Base-by-base conservation (phyloP, 2,329 filamentous ascomycete species). In the Penicillium sp. region DNA sequence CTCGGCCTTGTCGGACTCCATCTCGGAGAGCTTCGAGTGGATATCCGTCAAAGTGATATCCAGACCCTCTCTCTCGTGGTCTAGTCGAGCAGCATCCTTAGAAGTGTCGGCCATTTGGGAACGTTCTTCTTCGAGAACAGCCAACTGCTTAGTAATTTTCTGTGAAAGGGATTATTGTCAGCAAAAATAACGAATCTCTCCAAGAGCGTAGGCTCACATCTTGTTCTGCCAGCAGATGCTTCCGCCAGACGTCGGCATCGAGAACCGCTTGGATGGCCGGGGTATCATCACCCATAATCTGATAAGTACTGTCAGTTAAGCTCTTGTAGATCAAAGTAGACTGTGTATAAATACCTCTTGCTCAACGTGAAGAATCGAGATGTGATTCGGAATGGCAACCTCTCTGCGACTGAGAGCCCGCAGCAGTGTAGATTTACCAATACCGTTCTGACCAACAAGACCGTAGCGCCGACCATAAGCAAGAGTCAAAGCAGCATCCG, bases 1-100 rank as follows among this genome's bases (percentile, higher is more conserved):
- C 75, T 99, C 95, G 60, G 95, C 95, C 80, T 97, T 98, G 81
- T 99, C 95, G 0, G 95, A 97, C 75, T 99, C 95, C 95, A 99
- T 99, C 79, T 99, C 95, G 22, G 93, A 87, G 61, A 99, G 84
- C 78, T 99, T 99, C 61, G 84, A 78, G 74, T 99, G 93, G 54
- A 99, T 88, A 73, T 99, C 95, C 68, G 90, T 92, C 49, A 99
- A 84, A 42, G 95, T 96, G 64, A 88, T 89, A 74, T 99, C 95
- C 55, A 96, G 87, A 45, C 91, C 91, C 77, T 98, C 95, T 64
- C 93, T 89, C 70, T 97, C 92, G 60, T 87, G 85, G 75, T 98
- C 94, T 28, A 98, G 83, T 73, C 85, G 90, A 43, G 87, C 89
- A 14, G 94, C 94, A 80, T 98, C 94, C 62, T 88, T 87, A 25